Conservation (phyloP, 768 basidiomycete species). For the Termitomyces sp. region DNA sequence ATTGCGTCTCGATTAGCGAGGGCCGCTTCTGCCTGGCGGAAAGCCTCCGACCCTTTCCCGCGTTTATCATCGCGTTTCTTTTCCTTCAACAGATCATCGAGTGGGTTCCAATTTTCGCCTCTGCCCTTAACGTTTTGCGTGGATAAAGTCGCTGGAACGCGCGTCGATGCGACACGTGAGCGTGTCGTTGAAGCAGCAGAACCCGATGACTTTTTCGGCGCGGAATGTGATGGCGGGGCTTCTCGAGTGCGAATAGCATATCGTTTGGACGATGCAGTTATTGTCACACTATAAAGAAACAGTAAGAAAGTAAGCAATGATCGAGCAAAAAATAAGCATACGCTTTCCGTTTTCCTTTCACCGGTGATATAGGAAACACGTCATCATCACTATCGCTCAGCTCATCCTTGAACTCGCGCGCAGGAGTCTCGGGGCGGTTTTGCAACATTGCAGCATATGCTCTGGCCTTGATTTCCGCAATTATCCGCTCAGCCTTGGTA, state of each 20-base stretch:
- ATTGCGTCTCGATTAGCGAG: conserved; percentile 25
- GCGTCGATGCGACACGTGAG: conserved; percentile 4
- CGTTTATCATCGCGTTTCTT: conserved; percentile 34
- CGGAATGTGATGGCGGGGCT: conserved; percentile 8
- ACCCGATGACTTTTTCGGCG: conserved; percentile 2
- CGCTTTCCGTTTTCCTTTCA: conserved; percentile 9
- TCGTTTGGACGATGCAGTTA: not conserved
- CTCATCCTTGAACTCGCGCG: conserved; percentile 32
- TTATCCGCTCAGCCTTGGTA: conserved; percentile 50
- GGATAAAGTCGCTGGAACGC: conserved; percentile 8
- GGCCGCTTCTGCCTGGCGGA: conserved; percentile 41
- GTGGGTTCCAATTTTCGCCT: conserved; percentile 35
- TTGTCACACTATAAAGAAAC: not conserved
- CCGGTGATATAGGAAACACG: conserved; percentile 15
- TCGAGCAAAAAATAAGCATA: not conserved
- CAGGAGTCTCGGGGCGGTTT: conserved; percentile 38
- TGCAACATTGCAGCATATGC: conserved; percentile 41
- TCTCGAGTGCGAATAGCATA: conserved; percentile 7
- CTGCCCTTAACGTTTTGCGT: conserved; percentile 11
- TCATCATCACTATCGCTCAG: conserved; percentile 52
- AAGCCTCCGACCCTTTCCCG: conserved; percentile 34
- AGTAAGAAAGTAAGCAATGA: not conserved
- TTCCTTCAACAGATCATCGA: conserved; percentile 51
- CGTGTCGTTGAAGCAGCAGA: conserved; percentile 7
- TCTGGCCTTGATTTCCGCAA: conserved; percentile 61